phyloP scores from a whole-genome alignment of 345 rosid genomes.

The Salix suchowensis region DNA sequence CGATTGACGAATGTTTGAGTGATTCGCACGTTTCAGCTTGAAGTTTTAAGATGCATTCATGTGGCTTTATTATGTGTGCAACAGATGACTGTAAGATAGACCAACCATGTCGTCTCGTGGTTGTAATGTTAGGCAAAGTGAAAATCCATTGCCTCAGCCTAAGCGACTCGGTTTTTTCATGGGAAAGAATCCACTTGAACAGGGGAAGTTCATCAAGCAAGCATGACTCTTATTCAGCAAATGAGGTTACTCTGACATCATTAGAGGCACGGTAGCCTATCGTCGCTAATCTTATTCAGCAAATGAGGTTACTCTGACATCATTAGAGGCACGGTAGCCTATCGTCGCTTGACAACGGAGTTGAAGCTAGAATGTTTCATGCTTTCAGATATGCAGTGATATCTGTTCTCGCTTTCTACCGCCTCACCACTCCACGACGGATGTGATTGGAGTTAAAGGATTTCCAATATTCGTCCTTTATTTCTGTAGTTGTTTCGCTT shows the following conservation, averaged over 20 bases:
- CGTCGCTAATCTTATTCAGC: not conserved
- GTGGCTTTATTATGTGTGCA: not conserved
- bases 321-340: not conserved
- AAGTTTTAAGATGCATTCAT: not conserved
- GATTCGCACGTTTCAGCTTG: not conserved
- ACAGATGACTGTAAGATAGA: not conserved
- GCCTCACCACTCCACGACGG: too few species aligned
- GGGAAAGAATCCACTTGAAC: not conserved
- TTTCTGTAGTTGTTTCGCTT: too few species aligned
- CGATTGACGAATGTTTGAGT: not conserved
- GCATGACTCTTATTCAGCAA: not conserved
- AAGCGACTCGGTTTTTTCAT: slow-evolving; percentile 2
- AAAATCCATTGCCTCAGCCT: not conserved
- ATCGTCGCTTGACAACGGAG: too few species aligned
- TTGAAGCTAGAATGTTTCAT: not conserved
- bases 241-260: not conserved
- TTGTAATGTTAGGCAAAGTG: not conserved
- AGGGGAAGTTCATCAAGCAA: not conserved
- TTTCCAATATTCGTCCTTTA: too few species aligned
- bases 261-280: not conserved
- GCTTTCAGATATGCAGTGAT: not conserved
- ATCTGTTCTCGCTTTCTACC: too few species aligned
- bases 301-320: not conserved
- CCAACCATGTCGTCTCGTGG: not conserved
- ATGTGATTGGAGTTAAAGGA: too few species aligned